Percentiles rank a stretch among this genome's conserved stretches.
Conservation (phyloP, 306 rosid species). For the Nissolia schottii region DNA sequence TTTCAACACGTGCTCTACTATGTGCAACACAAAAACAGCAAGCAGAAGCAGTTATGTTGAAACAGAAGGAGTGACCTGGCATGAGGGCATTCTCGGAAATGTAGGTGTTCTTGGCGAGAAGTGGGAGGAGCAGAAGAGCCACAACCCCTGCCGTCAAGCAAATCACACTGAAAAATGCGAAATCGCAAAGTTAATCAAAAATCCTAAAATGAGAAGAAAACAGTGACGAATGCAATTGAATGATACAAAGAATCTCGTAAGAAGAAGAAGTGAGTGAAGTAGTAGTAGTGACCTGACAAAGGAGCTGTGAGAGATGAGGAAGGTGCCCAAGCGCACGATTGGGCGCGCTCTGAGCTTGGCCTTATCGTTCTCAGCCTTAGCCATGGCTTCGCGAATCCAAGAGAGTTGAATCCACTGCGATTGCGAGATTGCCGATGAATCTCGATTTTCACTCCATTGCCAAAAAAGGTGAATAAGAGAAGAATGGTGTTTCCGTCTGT, state of each 20-base stretch:
- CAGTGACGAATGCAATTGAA: not conserved
- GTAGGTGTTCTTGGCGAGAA: slow-evolving; percentile 88
- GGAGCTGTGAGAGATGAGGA: slow-evolving; percentile 69
- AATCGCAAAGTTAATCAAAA: not conserved
- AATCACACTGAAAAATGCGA: slow-evolving; percentile 44
- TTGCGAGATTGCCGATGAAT: not conserved
- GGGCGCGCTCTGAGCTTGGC: slow-evolving; percentile 49
- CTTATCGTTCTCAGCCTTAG: slow-evolving; percentile 19
- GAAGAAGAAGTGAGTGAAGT: not conserved
- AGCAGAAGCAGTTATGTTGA: not conserved
- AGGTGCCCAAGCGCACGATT: slow-evolving; percentile 63
- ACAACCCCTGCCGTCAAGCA: slow-evolving; percentile 65
- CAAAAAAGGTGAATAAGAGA: not conserved
- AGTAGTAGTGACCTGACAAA: slow-evolving; percentile 50
- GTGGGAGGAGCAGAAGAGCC: slow-evolving; percentile 78
- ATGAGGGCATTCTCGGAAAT: slow-evolving; percentile 92
- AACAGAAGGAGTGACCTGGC: slow-evolving; percentile 54
- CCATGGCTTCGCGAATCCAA: slow-evolving; percentile 24
- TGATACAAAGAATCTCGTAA: not conserved
- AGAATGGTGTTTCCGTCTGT: no score
- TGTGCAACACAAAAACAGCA: not conserved
- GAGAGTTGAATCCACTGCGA: not conserved
- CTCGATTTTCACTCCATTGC: not conserved
- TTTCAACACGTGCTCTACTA: no score
- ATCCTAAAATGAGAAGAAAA: not conserved